phyloP scores from a whole-genome alignment of 768 basidiomycete genomes.

The Auriscalpium microsporum region DNA sequence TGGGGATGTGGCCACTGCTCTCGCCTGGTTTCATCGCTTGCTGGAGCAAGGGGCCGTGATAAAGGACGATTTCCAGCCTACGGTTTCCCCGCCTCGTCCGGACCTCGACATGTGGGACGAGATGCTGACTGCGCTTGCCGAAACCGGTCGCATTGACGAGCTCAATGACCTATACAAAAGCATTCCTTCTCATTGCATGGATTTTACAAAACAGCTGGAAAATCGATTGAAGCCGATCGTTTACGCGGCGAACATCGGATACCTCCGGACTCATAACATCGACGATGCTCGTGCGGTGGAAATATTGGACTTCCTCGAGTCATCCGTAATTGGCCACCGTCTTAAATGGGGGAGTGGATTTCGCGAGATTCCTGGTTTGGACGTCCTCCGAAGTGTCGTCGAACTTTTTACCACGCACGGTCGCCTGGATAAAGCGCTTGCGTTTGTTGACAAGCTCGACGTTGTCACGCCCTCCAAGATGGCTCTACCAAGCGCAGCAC shows the following conservation, averaged over 20 bases:
- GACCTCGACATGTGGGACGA: constrained; percentile 44
- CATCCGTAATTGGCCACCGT: constrained; percentile 8
- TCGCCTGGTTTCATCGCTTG: constrained; percentile 65
- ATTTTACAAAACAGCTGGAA: constrained; percentile 31
- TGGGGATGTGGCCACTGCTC: constrained; percentile 55
- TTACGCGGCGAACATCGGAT: constrained; percentile 33
- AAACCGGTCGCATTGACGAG: constrained; percentile 38
- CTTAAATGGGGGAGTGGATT: neutral
- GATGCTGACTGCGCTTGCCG: constrained; percentile 52
- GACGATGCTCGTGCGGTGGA: constrained; percentile 3
- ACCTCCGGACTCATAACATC: constrained; percentile 19
- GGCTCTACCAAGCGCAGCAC: constrained; percentile 1
- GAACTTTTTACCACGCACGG: constrained; percentile 18
- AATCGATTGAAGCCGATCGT: constrained; percentile 32
- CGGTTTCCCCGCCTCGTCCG: constrained; percentile 41
- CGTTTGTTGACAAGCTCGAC: constrained; percentile 16
- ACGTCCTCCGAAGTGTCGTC: constrained; percentile 13
- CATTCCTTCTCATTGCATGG: no score
- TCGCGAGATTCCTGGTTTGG: constrained; percentile 2
- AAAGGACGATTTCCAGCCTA: constrained; percentile 33
- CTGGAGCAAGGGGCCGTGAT: constrained; percentile 32
- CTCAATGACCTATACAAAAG: constrained; percentile 37
- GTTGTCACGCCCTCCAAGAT: constrained; percentile 1
- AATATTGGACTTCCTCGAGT: constrained; percentile 23
- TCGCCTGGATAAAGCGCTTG: constrained; percentile 18